Percentiles rank a stretch among this genome's conserved stretches.
Conservation (phyloP, 176 grass and related monocot genomes). For the Hyparrhenia diplandra region DNA sequence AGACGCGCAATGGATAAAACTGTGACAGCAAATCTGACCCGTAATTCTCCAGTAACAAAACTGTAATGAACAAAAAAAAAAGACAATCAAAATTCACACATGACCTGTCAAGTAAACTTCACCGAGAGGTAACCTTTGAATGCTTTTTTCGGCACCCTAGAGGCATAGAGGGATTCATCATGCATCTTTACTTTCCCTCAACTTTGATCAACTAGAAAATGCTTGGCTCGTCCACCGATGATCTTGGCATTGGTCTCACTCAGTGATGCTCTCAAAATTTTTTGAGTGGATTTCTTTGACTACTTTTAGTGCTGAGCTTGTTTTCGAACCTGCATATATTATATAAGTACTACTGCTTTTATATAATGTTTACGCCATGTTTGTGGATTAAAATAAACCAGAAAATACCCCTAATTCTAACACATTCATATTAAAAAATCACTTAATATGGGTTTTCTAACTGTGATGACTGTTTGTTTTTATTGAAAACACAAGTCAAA, state of each 20-base stretch:
- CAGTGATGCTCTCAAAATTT: not conserved
- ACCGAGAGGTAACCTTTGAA: slow-evolving; percentile 12
- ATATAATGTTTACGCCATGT: not conserved
- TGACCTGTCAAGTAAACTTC: slow-evolving; percentile 28
- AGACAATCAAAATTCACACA: slow-evolving; percentile 35
- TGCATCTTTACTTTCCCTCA: slow-evolving; percentile 5
- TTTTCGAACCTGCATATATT: too few relatives aligned
- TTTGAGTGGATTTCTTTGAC: not conserved
- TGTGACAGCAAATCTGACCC: slow-evolving; percentile 5
- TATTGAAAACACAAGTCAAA: too few relatives aligned
- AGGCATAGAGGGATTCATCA: not conserved
- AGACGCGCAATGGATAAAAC: not conserved
- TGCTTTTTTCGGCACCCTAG: slow-evolving; percentile 17
- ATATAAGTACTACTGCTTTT: not conserved
- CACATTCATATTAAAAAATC: too few relatives aligned
- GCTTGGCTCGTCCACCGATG: too few relatives aligned
- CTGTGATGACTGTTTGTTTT: too few relatives aligned
- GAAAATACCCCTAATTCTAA: too few relatives aligned
- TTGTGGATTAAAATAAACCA: too few relatives aligned
- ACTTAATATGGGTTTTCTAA: too few relatives aligned
- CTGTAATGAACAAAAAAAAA: not conserved
- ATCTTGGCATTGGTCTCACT: not conserved
- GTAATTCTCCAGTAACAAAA: slow-evolving; percentile 6
- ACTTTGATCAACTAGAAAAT: slow-evolving; percentile 7
- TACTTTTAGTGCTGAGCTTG: not conserved